Base-by-base conservation (phyloP, 352 stramenopile species). In the Globisporangium heterothallicum region DNA sequence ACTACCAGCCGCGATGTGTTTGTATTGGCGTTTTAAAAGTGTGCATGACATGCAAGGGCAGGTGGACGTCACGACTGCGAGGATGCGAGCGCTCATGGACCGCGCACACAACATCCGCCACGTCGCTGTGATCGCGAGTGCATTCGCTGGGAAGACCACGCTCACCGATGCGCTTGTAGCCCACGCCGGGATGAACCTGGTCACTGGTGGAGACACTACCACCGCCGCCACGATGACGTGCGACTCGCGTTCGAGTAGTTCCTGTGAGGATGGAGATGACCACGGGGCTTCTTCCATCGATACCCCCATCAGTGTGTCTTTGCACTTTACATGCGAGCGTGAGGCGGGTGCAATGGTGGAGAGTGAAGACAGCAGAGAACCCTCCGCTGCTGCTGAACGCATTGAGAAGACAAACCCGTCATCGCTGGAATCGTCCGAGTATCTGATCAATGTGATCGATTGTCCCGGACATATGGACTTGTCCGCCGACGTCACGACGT, bases 371-470 rank as follows among this genome's bases (percentile, higher is more conserved):
- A n/a, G n/a, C n/a, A n/a, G n/a, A n/a, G n/a, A n/a, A n/a, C n/a
- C n/a, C n/a, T n/a, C 30, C 30, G 30, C 6, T 16, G 3, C 12
- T n/a, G 12, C 14, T 16, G 32, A n/a, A 10, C 4, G 32, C n/a
- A 2, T 3, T n/a, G 3, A 18, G 3, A 16, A 38, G 5, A 16
- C n/a, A 16, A 16, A 38, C 32, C 12, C 32, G 3, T 36, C 30
- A 13, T 36, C 30, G 6, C 32, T 16, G n/a, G 12, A 38, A 38
- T 10, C 32, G 32, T 38, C 32, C n/a, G 32, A 38, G 53, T 99
- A 98, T 80, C 68, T 99, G 56, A 99, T 99, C 82, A 99, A 99
- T 84, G 75, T 99, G 54, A 99, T 99, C 70, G 97, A 99, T 78
- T 99, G 95, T 53, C 97, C 97, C 49, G 97, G 97, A 88, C 97